Evolutionary conservation across 441 rosid species (phyloP), one percentile per base, ranked within the genome.

Genomic region (Isatis lusitanica): DNA sequence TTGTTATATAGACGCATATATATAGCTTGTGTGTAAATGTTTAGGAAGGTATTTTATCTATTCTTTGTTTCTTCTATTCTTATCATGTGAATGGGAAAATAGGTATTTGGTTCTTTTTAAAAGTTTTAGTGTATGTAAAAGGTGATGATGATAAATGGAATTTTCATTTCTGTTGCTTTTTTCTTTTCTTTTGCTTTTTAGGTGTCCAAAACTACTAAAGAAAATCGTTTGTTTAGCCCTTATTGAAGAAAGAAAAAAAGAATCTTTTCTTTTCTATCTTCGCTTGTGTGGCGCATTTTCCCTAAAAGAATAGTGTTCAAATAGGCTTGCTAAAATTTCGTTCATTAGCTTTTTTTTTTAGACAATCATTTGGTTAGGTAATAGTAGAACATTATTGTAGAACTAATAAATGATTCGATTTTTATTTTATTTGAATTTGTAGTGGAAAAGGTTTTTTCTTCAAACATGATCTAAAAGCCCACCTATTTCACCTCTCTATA

Each of bases 21-120:
- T 51, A 42, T 58, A 67, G 70, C 43, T 68, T 74, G 11, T 63
- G 71, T 76, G 79, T 76, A 76, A 70, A 76, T 76, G 75, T 56
- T 24, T 70, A 69, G 66, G 52, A 69, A 46, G 44, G 13, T 44
- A 61, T 75, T 52, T 75, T 52, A 48, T 74, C n/a, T 40, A 69
- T 63, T 75, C 46, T 75, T 69, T 75, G 38, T 63, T 69, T 46
- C 58, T 61, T 62, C 35, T 3, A 18, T 18, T 56, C 71, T 51
- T 66, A 26, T 42, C 3, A 40, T 50, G 35, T 66, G 36, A 28
- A 36, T 46, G 58, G n/a, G 28, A 38, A 73, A 42, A 30, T 50
- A 33, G 68, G 57, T 57, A 66, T 16, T 16, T 74, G 46, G 26
- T 52, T 56, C 35, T 6, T 38, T 10, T 21, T 0, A 47, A 30